Base-by-base conservation (phyloP, 768 basidiomycete genomes). In the Serendipita vermifera region DNA sequence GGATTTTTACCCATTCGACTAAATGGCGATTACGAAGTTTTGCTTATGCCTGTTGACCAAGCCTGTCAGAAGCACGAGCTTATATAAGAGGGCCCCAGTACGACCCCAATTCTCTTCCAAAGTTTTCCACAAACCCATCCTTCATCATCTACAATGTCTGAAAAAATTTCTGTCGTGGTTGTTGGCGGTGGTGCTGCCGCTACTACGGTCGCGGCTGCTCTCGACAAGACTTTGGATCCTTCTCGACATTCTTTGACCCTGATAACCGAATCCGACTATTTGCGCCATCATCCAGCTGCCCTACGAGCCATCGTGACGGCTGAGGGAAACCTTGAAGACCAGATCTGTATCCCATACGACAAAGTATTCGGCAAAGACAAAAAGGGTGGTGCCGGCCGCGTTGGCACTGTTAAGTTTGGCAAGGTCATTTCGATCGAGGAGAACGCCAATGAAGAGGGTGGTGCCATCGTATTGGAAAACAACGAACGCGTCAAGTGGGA, bases 301-400 rank as follows among this genome's bases (percentile, higher is more conserved):
- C 67, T 79, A 1, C 79, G 85, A 46, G 72, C 81, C 64, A 61
- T 76, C 51, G 77, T 79, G 56, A 71, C 77, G 9, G 60, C 67
- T 0, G 66, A 70, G 41, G 75, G 71, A 17, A 57, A 70, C 22
- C 65, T 75, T 40, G 76, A 77, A 58, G 70, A 77, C 27, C 64
- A 63, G 1, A 70, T 70, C 0, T 65, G 80, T 56, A 71, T 83
- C 14, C 74, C 80, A 0, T 76, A 73, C 57, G 77, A 81, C 62
- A 71, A 71, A 35, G 61, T 76, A 29, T 77, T 78, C 65, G 59
- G 60, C 55, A 71, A 72, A 17, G 35, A 26, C 2, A 17, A 33
- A 7, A 38, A 17, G 26, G 72, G 68, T 2, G 79, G 32, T 9
- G 22, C 77, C 17, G 58, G 54, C 7, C 65, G 63, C 33, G 31